Conservation (phyloP, 2,329 filamentous ascomycete genomes). For the Ambrosiella xylebori region DNA sequence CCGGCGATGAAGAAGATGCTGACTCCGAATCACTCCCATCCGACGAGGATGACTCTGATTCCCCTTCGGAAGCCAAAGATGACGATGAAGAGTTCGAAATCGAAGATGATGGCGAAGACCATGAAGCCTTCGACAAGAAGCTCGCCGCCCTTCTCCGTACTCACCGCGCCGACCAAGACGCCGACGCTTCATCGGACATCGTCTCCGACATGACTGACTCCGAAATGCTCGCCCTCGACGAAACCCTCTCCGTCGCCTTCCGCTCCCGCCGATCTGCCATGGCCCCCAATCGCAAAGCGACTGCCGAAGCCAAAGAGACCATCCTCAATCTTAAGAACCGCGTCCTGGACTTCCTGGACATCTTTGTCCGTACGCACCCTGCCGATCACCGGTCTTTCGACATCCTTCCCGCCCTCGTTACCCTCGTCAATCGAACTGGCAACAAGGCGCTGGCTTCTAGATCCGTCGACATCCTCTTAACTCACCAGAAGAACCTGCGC, state of each 20-base stretch:
- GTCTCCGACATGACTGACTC: slow-evolving; percentile 86
- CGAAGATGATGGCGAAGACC: slow-evolving; percentile 27
- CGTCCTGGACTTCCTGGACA: slow-evolving; percentile 70
- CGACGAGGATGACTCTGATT: slow-evolving; percentile 22
- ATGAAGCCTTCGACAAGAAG: slow-evolving; percentile 47
- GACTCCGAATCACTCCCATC: slow-evolving; percentile 24
- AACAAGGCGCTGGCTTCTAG: slow-evolving; percentile 61
- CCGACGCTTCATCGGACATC: slow-evolving; percentile 36
- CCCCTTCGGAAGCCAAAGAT: slow-evolving; percentile 19
- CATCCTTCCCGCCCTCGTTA: slow-evolving; percentile 59
- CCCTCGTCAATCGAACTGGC: slow-evolving; percentile 56
- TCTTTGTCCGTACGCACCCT: slow-evolving; percentile 68
- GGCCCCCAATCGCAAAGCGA: slow-evolving; percentile 60
- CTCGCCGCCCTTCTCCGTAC: slow-evolving; percentile 65
- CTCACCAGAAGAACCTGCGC: slow-evolving; percentile 50
- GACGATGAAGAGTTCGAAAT: slow-evolving; percentile 14
- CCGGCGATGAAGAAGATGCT: slow-evolving; percentile 24
- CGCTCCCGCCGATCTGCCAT: slow-evolving; percentile 49
- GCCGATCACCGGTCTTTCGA: slow-evolving; percentile 48
- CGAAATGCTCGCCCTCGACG: slow-evolving; percentile 81
- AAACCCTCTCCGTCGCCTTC: slow-evolving; percentile 71
- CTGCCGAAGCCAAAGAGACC: slow-evolving; percentile 71
- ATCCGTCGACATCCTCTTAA: slow-evolving; percentile 52
- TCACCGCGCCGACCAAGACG: slow-evolving; percentile 43
- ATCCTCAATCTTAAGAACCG: slow-evolving; percentile 92